Conservation (phyloP, 2,329 filamentous ascomycete species). For the Emmonsia crescens region DNA sequence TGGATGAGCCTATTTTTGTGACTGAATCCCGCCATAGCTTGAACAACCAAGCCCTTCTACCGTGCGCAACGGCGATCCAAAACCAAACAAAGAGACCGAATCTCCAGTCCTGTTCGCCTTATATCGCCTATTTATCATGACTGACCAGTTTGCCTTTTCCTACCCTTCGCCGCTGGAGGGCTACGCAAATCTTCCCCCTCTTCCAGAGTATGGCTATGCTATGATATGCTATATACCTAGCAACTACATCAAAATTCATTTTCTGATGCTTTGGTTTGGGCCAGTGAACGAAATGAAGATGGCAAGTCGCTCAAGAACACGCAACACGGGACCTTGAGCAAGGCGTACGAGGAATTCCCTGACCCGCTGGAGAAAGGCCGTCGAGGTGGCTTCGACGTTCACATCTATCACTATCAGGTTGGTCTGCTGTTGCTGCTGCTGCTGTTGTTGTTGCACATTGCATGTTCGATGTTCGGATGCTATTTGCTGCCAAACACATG, state of each 20-base stretch:
- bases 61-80: background rate
- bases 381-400: slow-evolving; percentile 70
- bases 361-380: slow-evolving; percentile 55
- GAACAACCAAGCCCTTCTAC: background rate
- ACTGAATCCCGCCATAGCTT: background rate
- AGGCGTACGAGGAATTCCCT: slow-evolving; percentile 55
- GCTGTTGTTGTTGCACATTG: background rate
- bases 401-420: slow-evolving; percentile 68
- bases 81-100: background rate
- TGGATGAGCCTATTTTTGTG: background rate
- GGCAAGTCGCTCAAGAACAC: slow-evolving; percentile 69
- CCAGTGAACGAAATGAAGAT: slow-evolving; percentile 52
- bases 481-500: background rate
- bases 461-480: background rate
- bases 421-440: slow-evolving; percentile 8
- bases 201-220: slow-evolving; percentile 38
- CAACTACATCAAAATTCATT: background rate
- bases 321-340: slow-evolving; percentile 48
- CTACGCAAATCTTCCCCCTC: slow-evolving; percentile 38
- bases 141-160: slow-evolving; percentile 41
- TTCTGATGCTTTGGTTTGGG: background rate
- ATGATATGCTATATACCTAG: too few species aligned
- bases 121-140: slow-evolving; percentile 25
- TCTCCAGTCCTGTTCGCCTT: background rate
- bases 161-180: slow-evolving; percentile 46